Evolutionary conservation across 192 early-diverging fungal genomes (phyloP), one percentile per base, ranked within the genome.

Genomic region (Phlyctochytrium planicorne): DNA sequence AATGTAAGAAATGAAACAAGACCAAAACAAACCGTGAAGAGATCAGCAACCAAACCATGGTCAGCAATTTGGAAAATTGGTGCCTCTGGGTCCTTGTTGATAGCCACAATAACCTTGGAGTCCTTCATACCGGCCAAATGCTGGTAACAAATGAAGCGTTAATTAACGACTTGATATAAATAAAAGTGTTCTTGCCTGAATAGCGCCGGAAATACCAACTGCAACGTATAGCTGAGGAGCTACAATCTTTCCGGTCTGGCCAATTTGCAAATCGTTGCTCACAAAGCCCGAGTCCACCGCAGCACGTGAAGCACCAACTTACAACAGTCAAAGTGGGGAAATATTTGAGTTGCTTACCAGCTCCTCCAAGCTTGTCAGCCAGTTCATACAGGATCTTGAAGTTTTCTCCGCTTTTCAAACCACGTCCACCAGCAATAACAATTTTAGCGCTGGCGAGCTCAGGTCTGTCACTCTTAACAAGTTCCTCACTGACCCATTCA

Each of bases 91-190:
- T 98, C 96, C 84, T 94, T 97, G 90, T 98, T 98, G 80, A 98
- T 97, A 62, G 93, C 93, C 34, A 95, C 96, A 83, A 98, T 98
- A 52, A 88, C 87, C 87, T 98, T 98, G 80, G 92, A 94, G 74
- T 98, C 96, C 82, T 98, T 98, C 96, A 98, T 98, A 73, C 96
- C 96, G 31, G 96, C 96, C 83, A 98, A 77, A 70, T 95, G 95
- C 87, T 94, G 90, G 20, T 24, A 35, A 23, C 3, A 10, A 10
- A 65, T 17, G 32, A 23, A 30, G 34, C 23, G 17, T 6, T 31
- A 67, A 34, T 6, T 23, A 52, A 29, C 34, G 10, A 62, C 6
- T 59, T 59, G n/a, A 17, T 12, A 6, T 14, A 47, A 6, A 53
- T 4, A 65, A 16, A 59, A 47, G 16, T 3, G 32, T 2, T 27